These are phyloP conservation scores for Xylariaceae sp. DNA, from an alignment of 2,329 filamentous ascomycete species.

Conservation along the genomic window DNA sequence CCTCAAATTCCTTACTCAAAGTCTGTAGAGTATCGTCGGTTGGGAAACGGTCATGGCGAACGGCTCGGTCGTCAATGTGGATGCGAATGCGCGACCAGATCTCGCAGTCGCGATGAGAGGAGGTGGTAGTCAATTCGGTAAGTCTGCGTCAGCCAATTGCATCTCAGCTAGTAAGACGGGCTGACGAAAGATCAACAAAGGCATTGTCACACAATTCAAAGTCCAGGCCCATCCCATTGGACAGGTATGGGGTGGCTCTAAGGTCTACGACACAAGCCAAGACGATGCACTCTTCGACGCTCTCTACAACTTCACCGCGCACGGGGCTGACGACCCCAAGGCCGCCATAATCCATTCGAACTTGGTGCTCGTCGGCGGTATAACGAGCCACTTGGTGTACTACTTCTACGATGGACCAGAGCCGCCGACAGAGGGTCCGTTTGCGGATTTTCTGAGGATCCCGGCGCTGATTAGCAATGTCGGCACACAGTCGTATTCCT, in stretches of 20 bases:
- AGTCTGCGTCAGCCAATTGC: constrained; percentile 5
- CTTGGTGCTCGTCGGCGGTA: constrained; percentile 26
- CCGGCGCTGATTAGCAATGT: constrained; percentile 31
- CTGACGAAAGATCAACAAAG: constrained; percentile 28
- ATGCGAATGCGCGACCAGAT: constrained; percentile 35
- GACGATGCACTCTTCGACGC: constrained; percentile 40
- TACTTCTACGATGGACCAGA: constrained; percentile 44
- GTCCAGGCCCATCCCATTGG: constrained; percentile 41
- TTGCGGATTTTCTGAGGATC: constrained; percentile 44
- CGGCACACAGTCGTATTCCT: constrained; percentile 40
- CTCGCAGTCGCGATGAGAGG: constrained; percentile 38
- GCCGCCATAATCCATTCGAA: constrained; percentile 41
- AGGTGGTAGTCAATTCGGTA: constrained; percentile 40
- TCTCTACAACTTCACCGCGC: constrained; percentile 41
- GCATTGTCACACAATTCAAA: constrained; percentile 43
- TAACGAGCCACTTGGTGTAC: constrained; percentile 38
- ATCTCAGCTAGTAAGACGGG: not conserved
- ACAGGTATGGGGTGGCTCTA: constrained; percentile 47
- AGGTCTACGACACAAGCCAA: constrained; percentile 40
- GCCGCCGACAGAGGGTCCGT: constrained; percentile 38
- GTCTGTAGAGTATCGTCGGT: constrained; percentile 29
- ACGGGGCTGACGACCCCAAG: constrained; percentile 36
- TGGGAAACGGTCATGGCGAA: constrained; percentile 37
- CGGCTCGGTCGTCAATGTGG: constrained; percentile 34
- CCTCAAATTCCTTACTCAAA: not conserved